Evolutionary conservation across 179 eudicot genomes (phyloP).

Genomic region (Nepenthes alata): DNA sequence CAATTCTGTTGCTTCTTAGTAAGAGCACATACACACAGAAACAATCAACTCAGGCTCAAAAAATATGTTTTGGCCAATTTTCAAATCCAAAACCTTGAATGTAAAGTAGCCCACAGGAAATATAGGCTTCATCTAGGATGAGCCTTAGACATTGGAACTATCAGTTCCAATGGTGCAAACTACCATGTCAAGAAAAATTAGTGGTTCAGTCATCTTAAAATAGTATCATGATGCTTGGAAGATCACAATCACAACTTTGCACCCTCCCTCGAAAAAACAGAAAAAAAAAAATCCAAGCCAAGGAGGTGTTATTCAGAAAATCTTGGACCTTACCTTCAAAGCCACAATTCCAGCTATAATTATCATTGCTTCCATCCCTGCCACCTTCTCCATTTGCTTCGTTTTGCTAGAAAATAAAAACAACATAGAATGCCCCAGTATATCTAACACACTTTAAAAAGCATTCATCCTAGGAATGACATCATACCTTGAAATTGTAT

Average conservation of each 20-base stretch:
- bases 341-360: constrained; percentile 97
- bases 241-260: not conserved
- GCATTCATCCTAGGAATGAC: not conserved
- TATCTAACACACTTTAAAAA: not conserved
- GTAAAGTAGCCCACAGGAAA: no score
- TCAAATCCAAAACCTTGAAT: no score
- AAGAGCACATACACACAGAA: no score
- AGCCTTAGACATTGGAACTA: no score
- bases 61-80: no score
- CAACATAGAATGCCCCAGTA: constrained; percentile 1
- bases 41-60: no score
- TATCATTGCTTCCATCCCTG: constrained; percentile 94
- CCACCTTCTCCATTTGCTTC: constrained; percentile 92
- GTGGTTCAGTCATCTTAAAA: no score
- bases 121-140: no score
- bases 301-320: not conserved
- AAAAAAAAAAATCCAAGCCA: not conserved
- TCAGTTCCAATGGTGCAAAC: no score
- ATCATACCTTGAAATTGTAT: constrained; percentile 70
- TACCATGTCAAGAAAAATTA: no score
- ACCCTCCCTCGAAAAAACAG: not conserved
- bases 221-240: no score
- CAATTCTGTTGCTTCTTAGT: no score
- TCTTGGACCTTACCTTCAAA: constrained; percentile 49
- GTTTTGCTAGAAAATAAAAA: constrained; percentile 54